Percentiles rank a stretch among this genome's conserved stretches.
phyloP scores from a whole-genome alignment of 208 protist genomes.

The Crithidia bombi region DNA sequence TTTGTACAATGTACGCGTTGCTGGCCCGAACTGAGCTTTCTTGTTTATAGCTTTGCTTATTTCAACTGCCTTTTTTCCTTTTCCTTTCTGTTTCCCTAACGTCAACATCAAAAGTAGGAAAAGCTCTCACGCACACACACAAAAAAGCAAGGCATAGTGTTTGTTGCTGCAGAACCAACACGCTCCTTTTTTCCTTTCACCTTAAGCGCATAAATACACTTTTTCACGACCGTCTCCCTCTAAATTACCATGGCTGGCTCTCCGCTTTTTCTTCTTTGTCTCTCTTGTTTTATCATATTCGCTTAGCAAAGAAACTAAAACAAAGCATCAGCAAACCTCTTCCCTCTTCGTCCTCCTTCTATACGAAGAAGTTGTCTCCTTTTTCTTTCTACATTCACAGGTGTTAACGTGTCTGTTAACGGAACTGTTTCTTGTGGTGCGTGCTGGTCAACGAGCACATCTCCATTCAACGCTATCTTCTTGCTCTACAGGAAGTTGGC shows the following conservation, averaged over 20 bases:
- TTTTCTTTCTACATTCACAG: constrained; percentile 4
- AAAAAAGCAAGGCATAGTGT: background rate
- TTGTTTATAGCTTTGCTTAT: background rate
- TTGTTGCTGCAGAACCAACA: background rate
- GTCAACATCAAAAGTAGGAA: constrained; percentile 5
- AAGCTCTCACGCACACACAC: background rate
- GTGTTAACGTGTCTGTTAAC: too few species aligned
- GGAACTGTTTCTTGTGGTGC: too few species aligned
- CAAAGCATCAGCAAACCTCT: background rate
- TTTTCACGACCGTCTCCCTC: background rate
- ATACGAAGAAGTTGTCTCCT: background rate
- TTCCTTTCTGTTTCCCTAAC: background rate
- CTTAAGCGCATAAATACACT: background rate
- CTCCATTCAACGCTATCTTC: background rate
- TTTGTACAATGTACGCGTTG: background rate
- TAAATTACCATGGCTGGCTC: background rate
- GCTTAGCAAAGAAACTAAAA: constrained; percentile 1
- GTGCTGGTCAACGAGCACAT: too few species aligned
- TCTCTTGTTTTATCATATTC: constrained; percentile 10
- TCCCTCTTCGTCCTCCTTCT: background rate
- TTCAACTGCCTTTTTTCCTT: background rate
- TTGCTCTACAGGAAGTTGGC: background rate
- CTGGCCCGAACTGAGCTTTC: background rate
- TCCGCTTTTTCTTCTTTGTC: background rate
- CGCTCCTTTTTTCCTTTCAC: background rate